Conservation (phyloP, 1,284 basidiomycete species). For the Trichosporon sp. region DNA sequence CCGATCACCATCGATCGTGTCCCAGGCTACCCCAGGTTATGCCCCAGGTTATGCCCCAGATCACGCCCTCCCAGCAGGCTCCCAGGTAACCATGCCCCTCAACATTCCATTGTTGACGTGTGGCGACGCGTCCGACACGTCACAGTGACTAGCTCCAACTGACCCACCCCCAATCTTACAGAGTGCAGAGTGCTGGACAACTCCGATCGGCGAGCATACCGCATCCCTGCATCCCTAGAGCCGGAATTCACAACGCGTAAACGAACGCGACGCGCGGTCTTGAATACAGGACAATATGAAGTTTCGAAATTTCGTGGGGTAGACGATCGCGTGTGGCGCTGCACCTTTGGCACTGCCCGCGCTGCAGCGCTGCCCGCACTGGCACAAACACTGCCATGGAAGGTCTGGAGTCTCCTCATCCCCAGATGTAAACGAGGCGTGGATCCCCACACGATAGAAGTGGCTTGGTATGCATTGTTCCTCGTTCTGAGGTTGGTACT, state of each 20-base stretch:
- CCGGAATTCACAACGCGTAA: no score
- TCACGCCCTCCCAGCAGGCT: background rate
- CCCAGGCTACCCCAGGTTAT: background rate
- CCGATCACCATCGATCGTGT: background rate
- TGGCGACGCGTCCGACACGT: background rate
- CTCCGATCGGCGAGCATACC: background rate
- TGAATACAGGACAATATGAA: background rate
- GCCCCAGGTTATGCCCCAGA: background rate
- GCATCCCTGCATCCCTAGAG: no score
- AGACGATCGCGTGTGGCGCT: background rate
- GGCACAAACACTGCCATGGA: background rate
- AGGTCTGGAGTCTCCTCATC: background rate
- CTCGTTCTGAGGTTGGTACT: background rate
- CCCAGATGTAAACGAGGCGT: background rate
- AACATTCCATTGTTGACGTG: background rate
- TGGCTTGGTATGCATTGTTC: background rate
- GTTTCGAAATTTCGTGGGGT: background rate
- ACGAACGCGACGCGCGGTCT: no score
- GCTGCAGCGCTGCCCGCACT: background rate
- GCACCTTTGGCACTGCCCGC: no score
- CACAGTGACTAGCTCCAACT: no score
- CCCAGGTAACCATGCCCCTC: no score
- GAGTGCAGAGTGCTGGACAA: background rate
- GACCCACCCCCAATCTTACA: no score
- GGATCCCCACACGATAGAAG: background rate